Conservation (phyloP, 148 eudicot species). For the Oxyria digyna region DNA sequence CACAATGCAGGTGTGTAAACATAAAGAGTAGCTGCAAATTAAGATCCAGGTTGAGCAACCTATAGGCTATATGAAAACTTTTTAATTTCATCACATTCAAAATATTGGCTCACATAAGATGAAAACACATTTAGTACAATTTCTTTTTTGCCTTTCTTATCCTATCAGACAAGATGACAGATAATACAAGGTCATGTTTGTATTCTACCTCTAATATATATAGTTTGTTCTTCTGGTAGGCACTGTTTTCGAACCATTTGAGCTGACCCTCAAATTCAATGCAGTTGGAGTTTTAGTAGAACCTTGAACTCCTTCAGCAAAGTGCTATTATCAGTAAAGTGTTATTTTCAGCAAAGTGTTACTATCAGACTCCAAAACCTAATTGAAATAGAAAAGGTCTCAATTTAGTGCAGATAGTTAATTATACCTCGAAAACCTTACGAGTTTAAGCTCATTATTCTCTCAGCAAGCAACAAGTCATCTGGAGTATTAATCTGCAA, state of each 20-base stretch:
- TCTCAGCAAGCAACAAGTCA: constrained; percentile 85
- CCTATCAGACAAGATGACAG: neutral
- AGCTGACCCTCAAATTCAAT: neutral
- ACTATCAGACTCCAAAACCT: neutral
- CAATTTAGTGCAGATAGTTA: neutral
- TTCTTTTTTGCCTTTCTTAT: neutral
- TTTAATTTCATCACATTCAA: neutral
- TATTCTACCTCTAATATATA: neutral
- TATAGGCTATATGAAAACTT: neutral
- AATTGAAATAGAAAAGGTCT: neutral
- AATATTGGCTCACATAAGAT: neutral
- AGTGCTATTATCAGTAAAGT: too few species aligned
- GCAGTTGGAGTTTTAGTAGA: neutral
- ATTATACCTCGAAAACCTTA: neutral
- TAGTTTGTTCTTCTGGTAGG: neutral
- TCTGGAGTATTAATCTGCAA: constrained; percentile 92
- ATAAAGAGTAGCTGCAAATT: too few species aligned
- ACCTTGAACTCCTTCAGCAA: neutral
- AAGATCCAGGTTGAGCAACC: too few species aligned
- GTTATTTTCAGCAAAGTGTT: neutral
- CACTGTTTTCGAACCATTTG: too few species aligned
- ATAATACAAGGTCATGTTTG: neutral
- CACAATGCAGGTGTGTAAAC: neutral
- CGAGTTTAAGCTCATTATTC: constrained; percentile 43
- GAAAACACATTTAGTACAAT: neutral